Evolutionary conservation across 257 asterid species (phyloP), one percentile per base, ranked within the genome.

Genomic region (Gentiana straminea): DNA sequence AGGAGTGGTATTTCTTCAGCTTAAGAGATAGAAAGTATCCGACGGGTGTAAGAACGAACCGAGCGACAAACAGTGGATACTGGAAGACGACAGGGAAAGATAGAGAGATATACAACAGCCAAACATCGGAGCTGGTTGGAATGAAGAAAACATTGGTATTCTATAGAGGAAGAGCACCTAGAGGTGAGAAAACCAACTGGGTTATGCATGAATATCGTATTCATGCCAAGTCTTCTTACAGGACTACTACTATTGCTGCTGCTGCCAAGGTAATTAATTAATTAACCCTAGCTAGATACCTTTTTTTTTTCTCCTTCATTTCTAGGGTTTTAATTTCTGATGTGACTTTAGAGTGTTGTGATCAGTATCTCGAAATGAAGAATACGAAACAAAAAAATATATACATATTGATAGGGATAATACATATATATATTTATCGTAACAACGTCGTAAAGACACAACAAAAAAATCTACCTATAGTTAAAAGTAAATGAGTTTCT

Each of bases 31-130:
- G 98, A 64, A 90, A 90, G 58, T 90, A 90, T 38, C 96, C 98
- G 4, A 90, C 98, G 0, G 96, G 98, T 5, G 91, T 86, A 46
- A 66, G 98, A 67, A 90, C 98, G 0, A 86, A 90, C 66, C 84
- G 98, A 0, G 98, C 98, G 0, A 90, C 98, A 2, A 84, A 77
- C 70, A 86, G 82, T 0, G 97, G 97, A 2, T 89, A 86, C 58
- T 86, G 95, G 97, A 86, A 89, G 55, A 86, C 95, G 0, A 89
- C 97, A 1, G 97, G 97, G 12, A 90, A 90, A 68, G 97, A 90
- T 69, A 90, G 79, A 73, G 98, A 90, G 65, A 86, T 90, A 43
- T 84, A 68, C 76, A 81, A 79, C 72, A 79, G 89, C 70, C 73
- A 62, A 54, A 86, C 80, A 13, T 70, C 85, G 4, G 98, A 84